Percentiles rank a stretch among this genome's conserved stretches.
These are phyloP conservation scores for Calonectria pseudoturangicola DNA, from an alignment of 2,329 filamentous ascomycete genomes.

Conservation along the genomic window DNA sequence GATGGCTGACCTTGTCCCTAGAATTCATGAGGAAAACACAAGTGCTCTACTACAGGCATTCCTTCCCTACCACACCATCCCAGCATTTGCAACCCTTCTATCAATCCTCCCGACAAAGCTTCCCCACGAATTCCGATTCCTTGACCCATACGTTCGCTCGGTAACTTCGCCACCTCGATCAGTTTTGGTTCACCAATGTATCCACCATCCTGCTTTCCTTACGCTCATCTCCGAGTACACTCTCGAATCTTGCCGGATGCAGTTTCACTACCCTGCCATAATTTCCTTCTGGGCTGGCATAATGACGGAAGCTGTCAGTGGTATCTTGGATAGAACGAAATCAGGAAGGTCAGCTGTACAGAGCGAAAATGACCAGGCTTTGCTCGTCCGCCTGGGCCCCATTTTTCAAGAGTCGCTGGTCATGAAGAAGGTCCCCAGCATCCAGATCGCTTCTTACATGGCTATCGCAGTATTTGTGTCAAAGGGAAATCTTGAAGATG, in stretches of 20 bases:
- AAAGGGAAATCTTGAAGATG: conserved; percentile 86
- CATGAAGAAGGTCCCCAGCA: conserved; percentile 83
- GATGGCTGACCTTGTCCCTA: conserved; percentile 60
- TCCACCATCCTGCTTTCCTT: conserved; percentile 85
- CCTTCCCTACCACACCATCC: conserved; percentile 91
- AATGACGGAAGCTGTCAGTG: conserved; percentile 88
- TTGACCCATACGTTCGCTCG: conserved; percentile 89
- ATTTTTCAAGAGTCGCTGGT: conserved; percentile 86
- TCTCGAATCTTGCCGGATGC: conserved; percentile 81
- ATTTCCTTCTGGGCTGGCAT: conserved; percentile 94
- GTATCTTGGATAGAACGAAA: conserved; percentile 84
- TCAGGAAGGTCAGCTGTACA: conserved; percentile 87
- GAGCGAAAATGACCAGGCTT: conserved; percentile 85
- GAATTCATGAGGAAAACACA: conserved; percentile 94
- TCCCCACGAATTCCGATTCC: conserved; percentile 85
- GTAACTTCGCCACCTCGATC: conserved; percentile 85
- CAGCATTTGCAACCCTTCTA: conserved; percentile 88
- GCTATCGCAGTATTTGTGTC: conserved; percentile 89
- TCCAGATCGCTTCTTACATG: conserved; percentile 94
- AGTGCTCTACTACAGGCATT: conserved; percentile 87
- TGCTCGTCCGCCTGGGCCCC: conserved; percentile 80
- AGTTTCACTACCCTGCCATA: conserved; percentile 84
- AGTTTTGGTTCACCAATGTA: conserved; percentile 88
- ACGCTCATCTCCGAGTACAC: conserved; percentile 86
- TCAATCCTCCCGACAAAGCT: conserved; percentile 89